These are phyloP conservation scores for Hamigera avellanea DNA, from an alignment of 495 filamentous ascomycete genomes.

Conservation along the genomic window DNA sequence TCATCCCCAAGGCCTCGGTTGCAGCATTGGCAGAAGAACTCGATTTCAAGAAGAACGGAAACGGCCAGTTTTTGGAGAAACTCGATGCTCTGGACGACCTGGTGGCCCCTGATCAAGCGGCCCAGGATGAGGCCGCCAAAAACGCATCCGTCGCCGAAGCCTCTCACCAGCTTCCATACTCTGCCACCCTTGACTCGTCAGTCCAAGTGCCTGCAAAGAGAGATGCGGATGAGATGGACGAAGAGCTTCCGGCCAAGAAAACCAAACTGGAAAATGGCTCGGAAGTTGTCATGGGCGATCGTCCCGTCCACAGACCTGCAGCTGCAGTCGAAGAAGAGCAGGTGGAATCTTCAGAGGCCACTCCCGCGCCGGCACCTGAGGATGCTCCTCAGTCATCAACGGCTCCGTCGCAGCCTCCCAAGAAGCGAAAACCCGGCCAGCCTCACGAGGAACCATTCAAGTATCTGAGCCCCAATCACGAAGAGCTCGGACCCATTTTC, in stretches of 20 bases:
- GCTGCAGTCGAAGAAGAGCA: constrained; percentile 29
- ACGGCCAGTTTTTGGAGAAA: constrained; percentile 30
- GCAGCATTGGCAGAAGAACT: constrained; percentile 45
- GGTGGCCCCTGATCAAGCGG: constrained; percentile 23
- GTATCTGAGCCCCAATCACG: constrained; percentile 61
- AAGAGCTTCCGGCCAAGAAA: constrained; percentile 33
- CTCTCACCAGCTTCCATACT: constrained; percentile 28
- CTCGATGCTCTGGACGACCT: constrained; percentile 39
- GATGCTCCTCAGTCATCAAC: constrained; percentile 11
- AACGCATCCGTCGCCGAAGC: constrained; percentile 32
- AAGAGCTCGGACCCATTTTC: constrained; percentile 61
- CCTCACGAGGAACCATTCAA: constrained; percentile 83
- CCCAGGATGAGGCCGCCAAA: constrained; percentile 26
- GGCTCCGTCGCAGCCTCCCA: constrained; percentile 13
- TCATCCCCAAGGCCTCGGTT: constrained; percentile 38
- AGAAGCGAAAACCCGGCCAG: constrained; percentile 38
- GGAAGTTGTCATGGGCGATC: constrained; percentile 35
- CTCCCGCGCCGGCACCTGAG: constrained; percentile 17
- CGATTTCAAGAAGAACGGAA: constrained; percentile 32
- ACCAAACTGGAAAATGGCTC: constrained; percentile 34
- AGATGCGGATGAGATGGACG: constrained; percentile 27
- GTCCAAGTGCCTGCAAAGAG: constrained; percentile 21
- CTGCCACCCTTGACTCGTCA: constrained; percentile 18
- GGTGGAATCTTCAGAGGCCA: constrained; percentile 23
- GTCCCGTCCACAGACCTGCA: constrained; percentile 36